Conservation (phyloP, 2,329 filamentous ascomycete genomes). For the Fusarium sp. region DNA sequence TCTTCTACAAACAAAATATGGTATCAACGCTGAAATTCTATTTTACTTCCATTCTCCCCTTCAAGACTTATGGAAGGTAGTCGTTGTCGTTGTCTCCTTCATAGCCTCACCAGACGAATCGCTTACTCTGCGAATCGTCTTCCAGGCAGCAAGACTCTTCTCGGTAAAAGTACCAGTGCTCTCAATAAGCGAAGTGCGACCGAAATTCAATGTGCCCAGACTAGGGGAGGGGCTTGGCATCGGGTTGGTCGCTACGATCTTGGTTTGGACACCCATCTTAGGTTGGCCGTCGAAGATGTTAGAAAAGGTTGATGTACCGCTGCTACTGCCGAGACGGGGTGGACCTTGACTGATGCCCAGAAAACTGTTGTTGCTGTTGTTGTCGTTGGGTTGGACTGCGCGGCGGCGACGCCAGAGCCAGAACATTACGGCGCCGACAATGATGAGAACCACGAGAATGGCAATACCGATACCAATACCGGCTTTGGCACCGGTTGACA, state of each 20-base stretch:
- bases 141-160: conserved; percentile 37
- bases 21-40: conserved; percentile 26
- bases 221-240: conserved; percentile 41
- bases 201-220: conserved; percentile 43
- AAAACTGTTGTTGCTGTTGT: neutral
- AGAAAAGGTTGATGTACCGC: conserved; percentile 29
- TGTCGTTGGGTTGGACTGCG: neutral
- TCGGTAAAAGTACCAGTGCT: conserved; percentile 33
- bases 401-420: conserved; percentile 38
- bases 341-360: neutral
- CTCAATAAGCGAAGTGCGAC: conserved; percentile 42
- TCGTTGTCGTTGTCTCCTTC: conserved; percentile 12
- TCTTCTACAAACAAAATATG: conserved; percentile 8
- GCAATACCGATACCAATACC: conserved; percentile 40
- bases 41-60: neutral
- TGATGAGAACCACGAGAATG: conserved; percentile 15
- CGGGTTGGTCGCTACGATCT: conserved; percentile 43
- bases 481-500: conserved; percentile 42
- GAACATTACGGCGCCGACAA: conserved; percentile 23
- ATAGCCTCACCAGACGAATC: conserved; percentile 37
- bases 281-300: conserved; percentile 38
- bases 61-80: conserved; percentile 14
- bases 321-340: conserved; percentile 34
- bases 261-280: conserved; percentile 42
- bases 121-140: conserved; percentile 44